Percentiles rank a stretch among this genome's conserved stretches.
These are phyloP conservation scores for Penicillium janthinellum DNA, from an alignment of 2,329 filamentous ascomycete genomes.

Conservation along the genomic window DNA sequence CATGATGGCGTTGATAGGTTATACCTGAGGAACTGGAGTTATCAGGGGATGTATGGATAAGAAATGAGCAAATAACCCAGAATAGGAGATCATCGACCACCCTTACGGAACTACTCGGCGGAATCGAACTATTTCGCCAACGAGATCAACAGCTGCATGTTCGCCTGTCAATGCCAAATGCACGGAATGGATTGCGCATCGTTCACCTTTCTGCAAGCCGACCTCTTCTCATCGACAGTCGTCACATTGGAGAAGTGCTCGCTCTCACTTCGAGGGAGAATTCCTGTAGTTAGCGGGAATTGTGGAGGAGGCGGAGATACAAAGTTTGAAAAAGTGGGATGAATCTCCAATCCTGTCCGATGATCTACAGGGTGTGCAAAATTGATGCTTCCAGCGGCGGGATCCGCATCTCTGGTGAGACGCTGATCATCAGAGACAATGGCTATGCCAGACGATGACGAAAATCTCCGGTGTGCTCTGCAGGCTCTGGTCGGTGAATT, in stretches of 20 bases:
- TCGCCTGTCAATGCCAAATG: not conserved
- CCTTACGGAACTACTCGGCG: too few relatives aligned
- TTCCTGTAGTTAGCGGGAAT: not conserved
- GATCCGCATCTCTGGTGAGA: conserved; percentile 4
- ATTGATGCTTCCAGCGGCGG: conserved; percentile 9
- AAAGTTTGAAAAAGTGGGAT: not conserved
- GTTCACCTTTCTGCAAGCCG: not conserved
- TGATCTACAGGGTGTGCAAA: conserved; percentile 14
- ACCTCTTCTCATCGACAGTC: not conserved
- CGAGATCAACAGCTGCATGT: not conserved
- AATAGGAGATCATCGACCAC: too few relatives aligned
- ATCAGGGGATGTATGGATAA: too few relatives aligned
- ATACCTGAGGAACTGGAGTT: too few relatives aligned
- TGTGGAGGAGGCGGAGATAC: not conserved
- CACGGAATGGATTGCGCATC: not conserved
- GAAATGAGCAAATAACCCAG: too few relatives aligned
- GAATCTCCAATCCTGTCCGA: conserved; percentile 1
- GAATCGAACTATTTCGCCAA: not conserved
- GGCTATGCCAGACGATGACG: not conserved
- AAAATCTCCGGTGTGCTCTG: not conserved
- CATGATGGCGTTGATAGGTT: too few relatives aligned
- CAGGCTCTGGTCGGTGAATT: not conserved
- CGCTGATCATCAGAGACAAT: conserved; percentile 9
- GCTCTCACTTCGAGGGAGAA: not conserved
- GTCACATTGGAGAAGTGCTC: not conserved